Base-by-base conservation (phyloP, 2,329 filamentous ascomycete genomes). In the Diaporthe nobilis region DNA sequence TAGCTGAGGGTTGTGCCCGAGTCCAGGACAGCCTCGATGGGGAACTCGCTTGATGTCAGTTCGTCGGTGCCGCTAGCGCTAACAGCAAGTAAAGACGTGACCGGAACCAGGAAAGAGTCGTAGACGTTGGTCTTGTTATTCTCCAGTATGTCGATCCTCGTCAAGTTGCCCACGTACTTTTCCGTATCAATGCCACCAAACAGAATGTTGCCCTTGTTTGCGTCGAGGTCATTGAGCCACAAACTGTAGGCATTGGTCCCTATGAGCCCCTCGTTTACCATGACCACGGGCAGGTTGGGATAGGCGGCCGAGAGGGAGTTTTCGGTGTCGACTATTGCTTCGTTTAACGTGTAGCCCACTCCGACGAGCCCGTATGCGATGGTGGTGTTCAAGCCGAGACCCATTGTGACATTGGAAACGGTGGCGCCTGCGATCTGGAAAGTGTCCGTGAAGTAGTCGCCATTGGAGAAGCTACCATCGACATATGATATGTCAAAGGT, bases 121-220 rank as follows among this genome's bases (percentile, higher is more conserved):
- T 85, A 88, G 44, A 72, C 79, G 77, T 68, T 70, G 42, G 80
- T 86, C 71, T 82, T 78, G 65, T 86, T 82, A 75, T 84, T 81
- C 72, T 87, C 82, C 79, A 91, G 85, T 76, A 95, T 87, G 22
- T 92, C 87, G 39, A 95, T 86, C 8, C 88, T 90, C 61, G 88
- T 87, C 44, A 96, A 86, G 2, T 89, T 83, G 65, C 94, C 94
- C 0, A 87, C 82, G 83, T 92, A 97, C 81, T 96, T 96, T 76
- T 88, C 90, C 0, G 91, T 94, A 81, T 96, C 94, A 75, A 96
- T 91, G n/a, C 94, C 94, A 53, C 94, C 94, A 79, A 96, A 97
- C 1, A 96, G 86, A 76, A 96, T 92, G 79, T 86, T 93, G 49
- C 94, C 94, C 1, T 89, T 92, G 76, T 88, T 92, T 0, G 93